A percentile compares a stretch with the other conserved stretches of the same genome.
Evolutionary conservation across 495 filamentous ascomycete genomes (phyloP).

Genomic region (Hypoxylon fuscum): DNA sequence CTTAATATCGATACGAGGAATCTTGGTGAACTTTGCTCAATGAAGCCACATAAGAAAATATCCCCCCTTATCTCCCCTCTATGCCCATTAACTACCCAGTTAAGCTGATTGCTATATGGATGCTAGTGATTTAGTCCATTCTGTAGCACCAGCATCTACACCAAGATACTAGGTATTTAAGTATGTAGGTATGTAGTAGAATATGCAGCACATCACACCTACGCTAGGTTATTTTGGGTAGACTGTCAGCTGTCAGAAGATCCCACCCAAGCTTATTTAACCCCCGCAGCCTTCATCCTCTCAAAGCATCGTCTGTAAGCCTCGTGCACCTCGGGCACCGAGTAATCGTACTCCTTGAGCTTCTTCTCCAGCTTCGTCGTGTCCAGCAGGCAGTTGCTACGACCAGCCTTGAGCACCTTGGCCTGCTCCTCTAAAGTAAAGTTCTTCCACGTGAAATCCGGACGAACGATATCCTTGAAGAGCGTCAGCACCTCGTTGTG

Average conservation of each 20-base stretch:
- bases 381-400: conserved; percentile 71
- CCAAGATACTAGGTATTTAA: too few relatives aligned
- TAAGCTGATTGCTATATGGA: not conserved
- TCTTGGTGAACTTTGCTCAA: not conserved
- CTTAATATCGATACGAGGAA: not conserved
- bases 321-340: conserved; percentile 69
- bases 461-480: conserved; percentile 69
- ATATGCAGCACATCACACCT: conserved; percentile 2
- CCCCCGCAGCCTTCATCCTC: conserved; percentile 67
- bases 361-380: conserved; percentile 67
- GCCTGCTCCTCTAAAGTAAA: conserved; percentile 71
- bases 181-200: not conserved
- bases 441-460: conserved; percentile 71
- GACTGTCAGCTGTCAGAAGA: not conserved
- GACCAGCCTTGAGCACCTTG: conserved; percentile 71
- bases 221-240: conserved; percentile 15
- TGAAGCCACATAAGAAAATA: not conserved
- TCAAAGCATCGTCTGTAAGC: conserved; percentile 70
- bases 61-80: not conserved
- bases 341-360: conserved; percentile 66
- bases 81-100: not conserved
- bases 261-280: conserved; percentile 46
- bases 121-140: not conserved
- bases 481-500: conserved; percentile 72
- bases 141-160: not conserved